Evolutionary conservation across 495 filamentous ascomycete species (phyloP).

Genomic region (Aspergillus conjunctus): DNA sequence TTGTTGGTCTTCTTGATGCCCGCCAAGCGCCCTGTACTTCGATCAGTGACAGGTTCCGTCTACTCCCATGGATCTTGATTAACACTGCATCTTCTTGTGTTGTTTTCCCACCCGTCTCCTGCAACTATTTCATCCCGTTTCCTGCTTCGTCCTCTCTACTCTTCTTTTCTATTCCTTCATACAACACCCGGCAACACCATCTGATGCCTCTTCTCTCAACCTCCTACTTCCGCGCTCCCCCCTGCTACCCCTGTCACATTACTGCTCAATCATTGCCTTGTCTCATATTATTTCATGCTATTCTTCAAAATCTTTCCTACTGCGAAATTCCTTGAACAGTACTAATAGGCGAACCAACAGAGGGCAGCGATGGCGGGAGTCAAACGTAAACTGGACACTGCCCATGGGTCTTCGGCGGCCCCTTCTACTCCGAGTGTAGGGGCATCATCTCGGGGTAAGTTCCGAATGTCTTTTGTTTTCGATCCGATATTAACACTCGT

Average conservation of each 20-base stretch:
- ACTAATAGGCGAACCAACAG: constrained; percentile 17
- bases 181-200: background rate
- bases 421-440: constrained; percentile 13
- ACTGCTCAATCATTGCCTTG: background rate
- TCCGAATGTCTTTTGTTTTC: background rate
- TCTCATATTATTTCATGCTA: background rate
- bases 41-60: constrained; percentile 5
- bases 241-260: background rate
- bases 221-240: too few relatives aligned
- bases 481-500: background rate
- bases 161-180: background rate
- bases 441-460: constrained; percentile 23
- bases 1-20: constrained; percentile 4
- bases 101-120: background rate
- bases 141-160: background rate
- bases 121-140: background rate
- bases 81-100: constrained; percentile 2
- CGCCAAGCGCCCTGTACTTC: constrained; percentile 20
- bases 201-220: too few relatives aligned
- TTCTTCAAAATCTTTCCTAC: background rate
- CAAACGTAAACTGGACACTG: constrained; percentile 30
- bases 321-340: too few relatives aligned
- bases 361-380: constrained; percentile 41
- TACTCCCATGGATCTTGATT: constrained; percentile 1
- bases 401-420: constrained; percentile 20